Conservation (phyloP, 176 grass and related monocot species). For the Oryza punctata region DNA sequence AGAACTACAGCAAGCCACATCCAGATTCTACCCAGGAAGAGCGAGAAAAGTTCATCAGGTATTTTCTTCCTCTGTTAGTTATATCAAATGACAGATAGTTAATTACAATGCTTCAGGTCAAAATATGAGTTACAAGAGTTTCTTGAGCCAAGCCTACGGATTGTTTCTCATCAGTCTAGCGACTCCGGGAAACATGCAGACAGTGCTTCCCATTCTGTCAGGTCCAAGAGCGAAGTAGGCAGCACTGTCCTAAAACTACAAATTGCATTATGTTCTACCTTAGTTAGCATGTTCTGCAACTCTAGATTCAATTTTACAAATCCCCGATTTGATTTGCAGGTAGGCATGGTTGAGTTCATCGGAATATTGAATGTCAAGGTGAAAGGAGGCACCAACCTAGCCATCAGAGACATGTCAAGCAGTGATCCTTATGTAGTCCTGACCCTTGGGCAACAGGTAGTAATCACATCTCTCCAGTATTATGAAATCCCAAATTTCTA, state of each 20-base stretch:
- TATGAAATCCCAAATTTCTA: not conserved
- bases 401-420: slow-evolving; percentile 72
- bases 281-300: not conserved
- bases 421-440: slow-evolving; percentile 79
- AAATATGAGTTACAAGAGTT: slow-evolving; percentile 88
- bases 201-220: slow-evolving; percentile 36
- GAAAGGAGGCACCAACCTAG: slow-evolving; percentile 70
- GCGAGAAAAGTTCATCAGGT: slow-evolving; percentile 74
- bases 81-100: not conserved
- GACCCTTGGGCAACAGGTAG: slow-evolving; percentile 75
- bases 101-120: slow-evolving; percentile 50
- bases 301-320: not conserved
- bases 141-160: slow-evolving; percentile 75
- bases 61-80: not conserved
- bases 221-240: slow-evolving; percentile 50
- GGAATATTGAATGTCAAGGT: slow-evolving; percentile 77
- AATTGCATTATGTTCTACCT: not conserved
- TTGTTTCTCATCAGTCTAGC: slow-evolving; percentile 48
- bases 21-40: slow-evolving; percentile 60
- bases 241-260: slow-evolving; percentile 5
- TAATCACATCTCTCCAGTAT: slow-evolving; percentile 5
- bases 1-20: slow-evolving; percentile 60
- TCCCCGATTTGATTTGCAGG: slow-evolving; percentile 24
- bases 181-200: slow-evolving; percentile 35
- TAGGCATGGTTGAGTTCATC: slow-evolving; percentile 62